phyloP scores from a whole-genome alignment of 257 asterid genomes.

The Solanum virginianum region DNA sequence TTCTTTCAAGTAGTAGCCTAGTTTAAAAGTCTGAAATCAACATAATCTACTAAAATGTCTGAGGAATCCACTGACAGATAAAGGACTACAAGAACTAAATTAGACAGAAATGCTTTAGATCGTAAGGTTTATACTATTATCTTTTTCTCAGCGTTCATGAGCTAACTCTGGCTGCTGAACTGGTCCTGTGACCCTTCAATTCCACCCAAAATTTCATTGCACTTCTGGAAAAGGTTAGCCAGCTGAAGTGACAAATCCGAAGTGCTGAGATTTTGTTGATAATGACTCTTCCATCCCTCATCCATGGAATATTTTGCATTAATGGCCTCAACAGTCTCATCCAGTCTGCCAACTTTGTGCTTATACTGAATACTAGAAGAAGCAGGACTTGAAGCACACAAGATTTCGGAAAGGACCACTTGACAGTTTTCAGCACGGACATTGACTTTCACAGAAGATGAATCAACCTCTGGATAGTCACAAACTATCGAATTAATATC shows the following conservation, averaged over 20 bases:
- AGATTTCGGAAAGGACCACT: background rate
- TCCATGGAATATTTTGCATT: background rate
- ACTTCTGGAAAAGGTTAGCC: background rate
- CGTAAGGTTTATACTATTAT: background rate
- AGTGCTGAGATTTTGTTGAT: background rate
- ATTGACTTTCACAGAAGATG: background rate
- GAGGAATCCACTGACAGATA: background rate
- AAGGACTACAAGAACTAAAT: background rate
- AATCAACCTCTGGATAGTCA: background rate
- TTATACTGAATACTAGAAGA: background rate
- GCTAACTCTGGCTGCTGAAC: background rate
- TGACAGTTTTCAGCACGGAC: background rate
- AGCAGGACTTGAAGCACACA: background rate
- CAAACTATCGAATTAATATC: background rate
- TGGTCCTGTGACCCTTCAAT: background rate
- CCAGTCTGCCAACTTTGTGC: background rate
- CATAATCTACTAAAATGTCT: background rate
- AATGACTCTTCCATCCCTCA: background rate
- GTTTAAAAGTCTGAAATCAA: background rate
- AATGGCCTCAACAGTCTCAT: background rate
- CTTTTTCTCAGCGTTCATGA: background rate
- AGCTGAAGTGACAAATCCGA: background rate
- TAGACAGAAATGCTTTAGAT: background rate
- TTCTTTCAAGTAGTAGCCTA: background rate
- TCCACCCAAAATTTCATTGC: conserved; percentile 2